phyloP scores from a whole-genome alignment of 208 protist genomes.

The Wallacemonas collosoma region DNA sequence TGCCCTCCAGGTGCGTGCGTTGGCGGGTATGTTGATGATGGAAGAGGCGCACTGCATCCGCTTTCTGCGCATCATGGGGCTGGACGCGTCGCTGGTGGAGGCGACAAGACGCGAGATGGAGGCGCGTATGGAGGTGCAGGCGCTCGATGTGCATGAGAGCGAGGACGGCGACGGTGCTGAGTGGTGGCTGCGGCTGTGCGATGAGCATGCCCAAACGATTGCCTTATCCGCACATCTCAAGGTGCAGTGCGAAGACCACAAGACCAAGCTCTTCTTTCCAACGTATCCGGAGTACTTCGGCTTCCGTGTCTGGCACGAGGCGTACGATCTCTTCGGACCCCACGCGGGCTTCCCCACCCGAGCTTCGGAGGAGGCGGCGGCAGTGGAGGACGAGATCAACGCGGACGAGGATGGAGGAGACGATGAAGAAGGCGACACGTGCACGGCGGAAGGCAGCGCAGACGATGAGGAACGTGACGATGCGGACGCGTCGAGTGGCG shows the following conservation, averaged over 20 bases:
- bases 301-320: slow-evolving; percentile 62
- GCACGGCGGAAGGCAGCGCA: neutral
- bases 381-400: slow-evolving; percentile 19
- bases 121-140: slow-evolving; percentile 1
- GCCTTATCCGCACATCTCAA: slow-evolving; percentile 55
- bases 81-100: slow-evolving; percentile 33
- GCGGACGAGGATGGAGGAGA: slow-evolving; percentile 13
- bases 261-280: slow-evolving; percentile 63
- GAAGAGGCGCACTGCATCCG: slow-evolving; percentile 46
- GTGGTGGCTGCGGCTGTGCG: slow-evolving; percentile 33
- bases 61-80: slow-evolving; percentile 64
- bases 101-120: slow-evolving; percentile 20
- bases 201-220: slow-evolving; percentile 33
- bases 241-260: slow-evolving; percentile 39
- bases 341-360: slow-evolving; percentile 1
- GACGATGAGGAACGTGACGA: slow-evolving; percentile 8
- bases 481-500: slow-evolving; percentile 7
- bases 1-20: slow-evolving; percentile 34
- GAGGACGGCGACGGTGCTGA: neutral
- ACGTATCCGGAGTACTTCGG: slow-evolving; percentile 68
- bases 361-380: neutral
- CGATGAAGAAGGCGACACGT: neutral
- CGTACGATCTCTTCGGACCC: slow-evolving; percentile 41
- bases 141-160: neutral
- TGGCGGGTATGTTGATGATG: slow-evolving; percentile 64